phyloP scores from a whole-genome alignment of 2,329 filamentous ascomycete species.

The Pseudohalonectria lignicola region DNA sequence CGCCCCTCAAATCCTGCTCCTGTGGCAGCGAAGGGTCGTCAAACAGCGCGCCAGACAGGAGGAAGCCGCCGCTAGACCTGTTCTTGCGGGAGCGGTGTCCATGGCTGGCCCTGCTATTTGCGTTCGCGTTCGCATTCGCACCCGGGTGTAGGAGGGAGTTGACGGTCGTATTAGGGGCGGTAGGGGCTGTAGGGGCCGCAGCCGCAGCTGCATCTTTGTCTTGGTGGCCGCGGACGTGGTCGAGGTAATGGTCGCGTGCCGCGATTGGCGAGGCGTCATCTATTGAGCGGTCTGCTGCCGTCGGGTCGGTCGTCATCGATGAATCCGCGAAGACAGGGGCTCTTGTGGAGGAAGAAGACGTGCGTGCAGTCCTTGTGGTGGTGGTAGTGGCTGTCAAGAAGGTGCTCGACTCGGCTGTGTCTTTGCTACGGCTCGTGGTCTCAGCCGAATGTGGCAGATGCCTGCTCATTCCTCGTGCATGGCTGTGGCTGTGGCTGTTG shows the following conservation, averaged over 20 bases:
- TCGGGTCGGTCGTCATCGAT: conserved; percentile 6
- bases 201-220: too few relatives aligned
- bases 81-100: conserved; percentile 25
- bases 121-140: too few relatives aligned
- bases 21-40: conserved; percentile 8
- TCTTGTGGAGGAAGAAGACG: not conserved
- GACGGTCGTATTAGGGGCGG: too few relatives aligned
- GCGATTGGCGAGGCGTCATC: conserved; percentile 2
- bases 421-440: conserved; percentile 19
- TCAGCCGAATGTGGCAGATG: not conserved
- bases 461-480: not conserved
- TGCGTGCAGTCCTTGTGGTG: not conserved
- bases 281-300: conserved; percentile 8
- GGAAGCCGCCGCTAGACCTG: conserved; percentile 37
- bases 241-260: not conserved
- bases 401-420: conserved; percentile 32
- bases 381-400: conserved; percentile 15
- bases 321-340: not conserved
- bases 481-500: not conserved
- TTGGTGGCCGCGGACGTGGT: not conserved
- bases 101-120: too few relatives aligned
- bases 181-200: not conserved
- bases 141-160: too few relatives aligned
- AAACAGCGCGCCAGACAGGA: conserved; percentile 32
- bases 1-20: not conserved